Base-by-base conservation (phyloP, 257 asterid genomes). In the Gynochthodes officinalis region DNA sequence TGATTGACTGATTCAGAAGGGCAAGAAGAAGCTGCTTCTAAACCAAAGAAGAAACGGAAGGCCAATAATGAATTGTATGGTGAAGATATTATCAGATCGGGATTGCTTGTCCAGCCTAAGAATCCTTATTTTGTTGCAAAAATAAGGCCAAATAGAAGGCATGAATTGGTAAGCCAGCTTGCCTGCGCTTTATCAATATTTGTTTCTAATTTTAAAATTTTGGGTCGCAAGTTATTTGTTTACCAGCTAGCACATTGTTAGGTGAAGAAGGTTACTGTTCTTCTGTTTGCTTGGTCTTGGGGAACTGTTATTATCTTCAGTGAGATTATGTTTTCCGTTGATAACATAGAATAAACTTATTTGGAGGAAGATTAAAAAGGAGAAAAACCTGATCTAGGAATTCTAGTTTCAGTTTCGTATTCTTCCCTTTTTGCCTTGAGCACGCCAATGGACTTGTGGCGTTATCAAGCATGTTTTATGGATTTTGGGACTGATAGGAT, bases 81-180 rank as follows among this genome's bases (percentile, higher is more conserved):
- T 39, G 48, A 32, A 4, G 72, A 77, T 18, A 74, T 83, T 72
- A 76, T 83, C 79, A 5, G 11, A 37, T 69, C 74, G 10, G 87
- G 87, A 40, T 37, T 52, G 12, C 57, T 55, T 44, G 30, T 40
- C 23, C 76, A 23, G 46, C 87, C 87, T 23, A 2, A 28, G 15
- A 75, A 77, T 54, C 87, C 81, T 5, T 77, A 55, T 16, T 84
- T 81, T 18, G 84, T 81, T 67, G 40, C 81, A 0, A 79, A 72
- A 53, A 52, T 81, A 35, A 81, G 86, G 52, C 10, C 49, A 50
- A 7, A 16, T 1, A 58, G 35, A 28, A 64, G 70, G 21, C 55
- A 64, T 19, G 79, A 57, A 33, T 39, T 84, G 86, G 88, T 84
- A 81, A 57, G 13, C 2, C 30, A 14, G 18, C 4, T 10, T 61